Evolutionary conservation across 352 stramenopile species (phyloP).

Genomic region (Saprolegnia diclina): DNA sequence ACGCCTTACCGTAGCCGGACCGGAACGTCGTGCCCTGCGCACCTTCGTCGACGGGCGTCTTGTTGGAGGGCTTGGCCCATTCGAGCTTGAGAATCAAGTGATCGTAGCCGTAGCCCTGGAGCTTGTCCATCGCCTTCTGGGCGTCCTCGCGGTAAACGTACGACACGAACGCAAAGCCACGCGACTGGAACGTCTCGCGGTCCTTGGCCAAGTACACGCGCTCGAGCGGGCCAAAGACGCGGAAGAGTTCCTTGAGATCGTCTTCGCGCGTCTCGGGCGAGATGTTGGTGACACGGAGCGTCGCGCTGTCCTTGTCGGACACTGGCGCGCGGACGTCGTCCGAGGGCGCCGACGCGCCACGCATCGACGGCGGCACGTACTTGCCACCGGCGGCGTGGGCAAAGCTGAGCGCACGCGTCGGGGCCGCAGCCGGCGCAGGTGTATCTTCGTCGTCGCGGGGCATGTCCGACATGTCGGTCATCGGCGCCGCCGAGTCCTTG

Average conservation of each 20-base stretch:
- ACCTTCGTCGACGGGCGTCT: conserved; percentile 57
- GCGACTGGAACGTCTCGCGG: conserved; percentile 95
- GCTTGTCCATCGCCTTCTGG: conserved; percentile 93
- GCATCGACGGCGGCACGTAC: conserved; percentile 82
- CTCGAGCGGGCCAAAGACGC: conserved; percentile 93
- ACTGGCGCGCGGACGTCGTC: conserved; percentile 35
- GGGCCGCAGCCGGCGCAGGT: conserved; percentile 29
- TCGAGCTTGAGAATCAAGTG: conserved; percentile 99
- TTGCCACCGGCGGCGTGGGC: conserved; percentile 51
- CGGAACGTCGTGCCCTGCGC: conserved; percentile 84
- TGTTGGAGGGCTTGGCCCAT: conserved; percentile 96
- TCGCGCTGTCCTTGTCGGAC: conserved; percentile 71
- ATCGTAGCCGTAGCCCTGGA: conserved; percentile 98
- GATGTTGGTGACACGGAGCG: conserved; percentile 98
- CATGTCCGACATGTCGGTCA: conserved; percentile 63
- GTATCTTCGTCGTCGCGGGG: conserved; percentile 44
- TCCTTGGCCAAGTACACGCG: conserved; percentile 98
- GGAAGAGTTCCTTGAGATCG: conserved; percentile 98
- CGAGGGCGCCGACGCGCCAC: conserved; percentile 37
- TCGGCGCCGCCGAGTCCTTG: conserved; percentile 58
- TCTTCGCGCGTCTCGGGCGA: conserved; percentile 97
- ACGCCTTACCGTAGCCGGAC: conserved; percentile 82
- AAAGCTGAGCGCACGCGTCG: conserved; percentile 55
- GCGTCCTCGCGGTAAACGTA: conserved; percentile 96
- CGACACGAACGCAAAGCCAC: conserved; percentile 98